Evolutionary conservation across 2,329 filamentous ascomycete species (phyloP).

Genomic region (Hymenoscyphus scutula): DNA sequence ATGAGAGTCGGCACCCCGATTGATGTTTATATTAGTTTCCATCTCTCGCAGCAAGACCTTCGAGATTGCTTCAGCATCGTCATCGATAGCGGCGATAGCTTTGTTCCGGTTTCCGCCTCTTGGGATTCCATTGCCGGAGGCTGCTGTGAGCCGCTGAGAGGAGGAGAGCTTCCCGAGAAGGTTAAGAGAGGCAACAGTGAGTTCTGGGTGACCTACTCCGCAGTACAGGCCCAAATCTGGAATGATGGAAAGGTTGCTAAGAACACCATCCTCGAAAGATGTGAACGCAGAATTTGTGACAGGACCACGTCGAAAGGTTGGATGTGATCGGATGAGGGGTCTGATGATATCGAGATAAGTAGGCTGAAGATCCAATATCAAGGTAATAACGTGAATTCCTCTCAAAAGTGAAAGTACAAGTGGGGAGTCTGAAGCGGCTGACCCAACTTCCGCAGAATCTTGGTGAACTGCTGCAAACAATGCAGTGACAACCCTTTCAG

Average conservation of each 20-base stretch:
- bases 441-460: constrained; percentile 68
- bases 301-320: constrained; percentile 54
- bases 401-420: constrained; percentile 75
- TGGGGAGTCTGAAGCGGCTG: constrained; percentile 73
- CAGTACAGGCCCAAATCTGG: constrained; percentile 85
- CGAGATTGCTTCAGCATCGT: constrained; percentile 77
- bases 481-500: constrained; percentile 78
- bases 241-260: constrained; percentile 75
- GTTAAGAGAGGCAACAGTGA: constrained; percentile 77
- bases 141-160: constrained; percentile 58
- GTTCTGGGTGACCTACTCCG: constrained; percentile 74
- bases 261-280: constrained; percentile 89
- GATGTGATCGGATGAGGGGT: constrained; percentile 69
- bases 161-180: constrained; percentile 83
- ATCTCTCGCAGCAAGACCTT: constrained; percentile 70
- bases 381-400: constrained; percentile 79
- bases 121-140: constrained; percentile 23
- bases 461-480: constrained; percentile 79
- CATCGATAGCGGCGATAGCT: constrained; percentile 83
- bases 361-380: constrained; percentile 80
- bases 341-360: constrained; percentile 89
- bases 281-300: constrained; percentile 74
- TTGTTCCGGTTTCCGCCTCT: constrained; percentile 64
- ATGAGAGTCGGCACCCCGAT: constrained; percentile 64
- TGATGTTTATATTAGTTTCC: constrained; percentile 67